Conservation (phyloP, 768 basidiomycete species). For the Amanita fuliginea region DNA sequence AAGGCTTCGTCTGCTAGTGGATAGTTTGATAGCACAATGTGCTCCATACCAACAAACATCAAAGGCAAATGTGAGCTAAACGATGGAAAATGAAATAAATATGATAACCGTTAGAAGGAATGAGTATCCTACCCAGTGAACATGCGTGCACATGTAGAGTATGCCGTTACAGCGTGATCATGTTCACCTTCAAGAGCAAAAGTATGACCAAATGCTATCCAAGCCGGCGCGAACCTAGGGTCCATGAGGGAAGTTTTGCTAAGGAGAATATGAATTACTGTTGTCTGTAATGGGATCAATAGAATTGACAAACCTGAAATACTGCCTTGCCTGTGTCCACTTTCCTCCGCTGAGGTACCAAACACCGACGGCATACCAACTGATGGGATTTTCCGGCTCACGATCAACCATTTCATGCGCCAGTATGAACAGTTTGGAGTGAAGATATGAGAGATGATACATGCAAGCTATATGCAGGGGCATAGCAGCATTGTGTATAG, state of each 20-base stretch:
- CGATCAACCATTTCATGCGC: conserved; percentile 94
- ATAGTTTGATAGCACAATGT: conserved; percentile 81
- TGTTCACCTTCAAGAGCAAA: conserved; percentile 97
- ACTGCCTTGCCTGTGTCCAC: conserved; percentile 87
- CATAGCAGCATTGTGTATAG: conserved; percentile 81
- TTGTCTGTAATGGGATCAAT: background rate
- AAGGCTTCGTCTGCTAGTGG: conserved; percentile 82
- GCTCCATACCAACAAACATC: conserved; percentile 97
- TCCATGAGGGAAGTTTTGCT: conserved; percentile 98
- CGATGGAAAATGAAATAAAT: background rate
- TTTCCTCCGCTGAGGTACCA: conserved; percentile 88
- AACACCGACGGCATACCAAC: conserved; percentile 97
- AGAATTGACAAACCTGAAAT: conserved; percentile 61
- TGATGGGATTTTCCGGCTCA: conserved; percentile 86
- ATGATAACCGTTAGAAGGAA: background rate
- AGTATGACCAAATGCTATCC: conserved; percentile 97
- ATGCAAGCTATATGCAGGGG: conserved; percentile 96
- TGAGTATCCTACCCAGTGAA: conserved; percentile 80
- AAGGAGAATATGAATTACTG: conserved; percentile 6
- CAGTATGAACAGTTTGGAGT: conserved; percentile 89
- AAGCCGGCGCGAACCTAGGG: conserved; percentile 90
- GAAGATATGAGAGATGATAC: conserved; percentile 87
- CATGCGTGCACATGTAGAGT: conserved; percentile 92
- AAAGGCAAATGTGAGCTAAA: conserved; percentile 87
- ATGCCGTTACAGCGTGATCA: conserved; percentile 96